Conservation (phyloP, 2,329 filamentous ascomycete species). For the Microsporum canis region DNA sequence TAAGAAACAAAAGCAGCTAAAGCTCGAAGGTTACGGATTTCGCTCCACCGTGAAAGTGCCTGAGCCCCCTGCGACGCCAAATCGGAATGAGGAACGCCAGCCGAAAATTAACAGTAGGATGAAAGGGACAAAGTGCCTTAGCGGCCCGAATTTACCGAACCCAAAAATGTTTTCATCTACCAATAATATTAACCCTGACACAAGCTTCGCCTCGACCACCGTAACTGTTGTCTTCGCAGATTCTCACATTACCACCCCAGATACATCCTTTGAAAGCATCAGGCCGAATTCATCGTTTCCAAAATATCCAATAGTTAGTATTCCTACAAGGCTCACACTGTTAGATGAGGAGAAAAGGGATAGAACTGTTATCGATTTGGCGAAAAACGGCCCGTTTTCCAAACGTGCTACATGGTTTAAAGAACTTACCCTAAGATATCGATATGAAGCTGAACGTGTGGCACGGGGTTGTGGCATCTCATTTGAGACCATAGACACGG, state of each 20-base stretch:
- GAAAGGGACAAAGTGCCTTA: neutral
- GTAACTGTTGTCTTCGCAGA: neutral
- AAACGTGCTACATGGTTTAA: slow-evolving; percentile 18
- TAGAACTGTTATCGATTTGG: slow-evolving; percentile 21
- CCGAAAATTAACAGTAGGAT: neutral
- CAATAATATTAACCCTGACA: too few relatives aligned
- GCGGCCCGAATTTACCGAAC: neutral
- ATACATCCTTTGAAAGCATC: neutral
- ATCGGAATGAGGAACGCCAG: neutral
- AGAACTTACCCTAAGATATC: slow-evolving; percentile 24
- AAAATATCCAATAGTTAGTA: neutral
- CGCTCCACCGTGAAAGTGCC: neutral
- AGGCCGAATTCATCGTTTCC: neutral
- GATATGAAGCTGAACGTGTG: slow-evolving; percentile 31
- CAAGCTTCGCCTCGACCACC: neutral
- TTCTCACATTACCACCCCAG: neutral
- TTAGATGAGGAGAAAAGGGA: slow-evolving; percentile 12
- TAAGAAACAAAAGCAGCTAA: slow-evolving; percentile 16
- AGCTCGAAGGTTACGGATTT: slow-evolving; percentile 8
- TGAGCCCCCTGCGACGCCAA: neutral
- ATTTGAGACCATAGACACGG: slow-evolving; percentile 22
- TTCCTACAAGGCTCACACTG: neutral
- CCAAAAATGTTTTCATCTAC: neutral
- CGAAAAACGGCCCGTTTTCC: slow-evolving; percentile 28
- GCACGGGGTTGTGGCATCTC: slow-evolving; percentile 22